Evolutionary conservation across 495 filamentous ascomycete genomes (phyloP).

Genomic region (Glutinoglossum americanum): DNA sequence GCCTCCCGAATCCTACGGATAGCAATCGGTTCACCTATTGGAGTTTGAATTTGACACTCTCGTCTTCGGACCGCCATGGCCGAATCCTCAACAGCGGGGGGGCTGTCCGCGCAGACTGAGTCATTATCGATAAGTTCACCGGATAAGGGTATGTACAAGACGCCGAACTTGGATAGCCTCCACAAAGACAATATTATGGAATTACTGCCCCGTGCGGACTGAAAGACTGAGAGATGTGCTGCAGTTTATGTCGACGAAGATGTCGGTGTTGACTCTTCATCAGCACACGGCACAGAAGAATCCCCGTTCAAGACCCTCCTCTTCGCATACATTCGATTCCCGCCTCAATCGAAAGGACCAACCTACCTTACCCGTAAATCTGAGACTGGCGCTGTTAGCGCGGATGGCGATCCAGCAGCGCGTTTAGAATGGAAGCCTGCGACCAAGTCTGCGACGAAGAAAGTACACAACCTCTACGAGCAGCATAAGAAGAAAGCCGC

Average conservation of each 20-base stretch:
- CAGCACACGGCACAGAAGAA: slow-evolving; percentile 42
- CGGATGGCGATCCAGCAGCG: slow-evolving; percentile 32
- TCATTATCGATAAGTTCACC: background rate
- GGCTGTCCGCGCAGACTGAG: background rate
- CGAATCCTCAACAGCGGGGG: background rate
- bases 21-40: background rate
- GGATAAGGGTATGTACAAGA: background rate
- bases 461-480: slow-evolving; percentile 31
- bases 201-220: background rate
- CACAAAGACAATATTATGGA: background rate
- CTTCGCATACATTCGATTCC: slow-evolving; percentile 53
- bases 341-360: slow-evolving; percentile 28
- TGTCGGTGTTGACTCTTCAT: slow-evolving; percentile 45
- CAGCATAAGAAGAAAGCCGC: slow-evolving; percentile 25
- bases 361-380: slow-evolving; percentile 51
- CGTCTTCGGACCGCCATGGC: background rate
- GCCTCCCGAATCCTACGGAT: background rate
- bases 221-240: background rate
- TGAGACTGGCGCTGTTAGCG: slow-evolving; percentile 37
- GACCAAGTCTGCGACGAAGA: slow-evolving; percentile 39
- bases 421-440: slow-evolving; percentile 56
- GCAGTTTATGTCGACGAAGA: slow-evolving; percentile 57
- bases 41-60: background rate
- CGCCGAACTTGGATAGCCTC: background rate
- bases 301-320: slow-evolving; percentile 63